Evolutionary conservation across 2,329 filamentous ascomycete species (phyloP), one percentile per base, ranked within the genome.

Genomic region (Alternaria ventricosa): DNA sequence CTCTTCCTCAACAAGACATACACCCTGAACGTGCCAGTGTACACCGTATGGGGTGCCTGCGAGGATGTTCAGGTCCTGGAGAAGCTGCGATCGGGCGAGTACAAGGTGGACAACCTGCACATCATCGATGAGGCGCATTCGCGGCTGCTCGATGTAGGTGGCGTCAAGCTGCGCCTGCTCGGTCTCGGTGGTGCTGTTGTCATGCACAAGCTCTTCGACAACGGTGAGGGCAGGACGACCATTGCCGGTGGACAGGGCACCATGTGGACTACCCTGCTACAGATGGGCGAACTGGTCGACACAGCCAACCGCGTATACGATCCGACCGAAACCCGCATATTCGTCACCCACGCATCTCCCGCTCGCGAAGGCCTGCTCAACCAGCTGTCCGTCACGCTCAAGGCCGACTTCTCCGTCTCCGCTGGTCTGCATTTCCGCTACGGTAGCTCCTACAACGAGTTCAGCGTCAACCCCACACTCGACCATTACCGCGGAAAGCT

Each of bases 131-230:
- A 99, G 85, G 94, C 96, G 57, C 95, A 95, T 80, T 98, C 96
- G 41, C 92, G 97, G 85, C 86, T 99, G 71, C 87, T 99, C 61
- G 96, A 99, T 82, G 87, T 98, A 64, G 96, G 95, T 60, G 96
- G 96, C 61, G 93, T 99, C 59, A 98, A 98, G 87, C 89, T 99
- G 69, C 92, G 96, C 75, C 87, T 99, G 54, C 88, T 99, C 28
- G 96, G 96, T 66, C 87, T 99, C 33, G 96, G 96, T 69, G 96
- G 96, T 74, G 96, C 96, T 7, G 95, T 99, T 6, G 96, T 99
- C 64, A 99, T 99, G 94, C 96, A 99, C 87, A 99, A 99, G 86
- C 88, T 99, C 18, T 99, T 99, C 77, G 96, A 99, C 81, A 99
- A 99, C 72, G 96, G 96, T 58, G 96, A 99, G 78, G 96, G 96